A percentile compares a stretch with the other conserved stretches of the same genome.
Conservation (phyloP, 352 stramenopile species). For the Phytopythium boreale region DNA sequence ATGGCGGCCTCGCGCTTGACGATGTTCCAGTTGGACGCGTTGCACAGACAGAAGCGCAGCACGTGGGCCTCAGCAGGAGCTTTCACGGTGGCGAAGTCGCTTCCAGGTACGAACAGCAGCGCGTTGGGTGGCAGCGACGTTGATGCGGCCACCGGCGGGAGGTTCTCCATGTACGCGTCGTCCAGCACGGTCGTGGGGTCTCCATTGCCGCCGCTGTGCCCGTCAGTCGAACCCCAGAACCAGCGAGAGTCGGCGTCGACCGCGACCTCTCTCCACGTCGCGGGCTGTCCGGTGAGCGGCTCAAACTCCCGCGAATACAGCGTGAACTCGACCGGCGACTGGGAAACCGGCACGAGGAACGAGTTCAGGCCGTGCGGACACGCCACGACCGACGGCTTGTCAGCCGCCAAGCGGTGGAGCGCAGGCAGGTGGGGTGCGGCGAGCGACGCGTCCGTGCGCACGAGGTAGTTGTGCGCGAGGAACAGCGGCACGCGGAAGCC, state of each 20-base stretch:
- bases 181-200: slow-evolving; percentile 17
- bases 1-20: slow-evolving; percentile 51
- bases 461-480: slow-evolving; percentile 66
- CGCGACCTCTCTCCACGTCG: slow-evolving; percentile 20
- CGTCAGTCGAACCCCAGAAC: slow-evolving; percentile 1
- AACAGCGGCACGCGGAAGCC: slow-evolving; percentile 51
- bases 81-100: slow-evolving; percentile 21
- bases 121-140: slow-evolving; percentile 11
- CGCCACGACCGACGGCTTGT: slow-evolving; percentile 11
- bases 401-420: background rate
- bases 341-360: slow-evolving; percentile 25
- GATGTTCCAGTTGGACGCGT: slow-evolving; percentile 74
- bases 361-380: slow-evolving; percentile 71
- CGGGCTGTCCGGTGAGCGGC: slow-evolving; percentile 12
- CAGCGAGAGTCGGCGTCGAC: slow-evolving; percentile 20
- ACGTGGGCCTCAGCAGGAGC: slow-evolving; percentile 12
- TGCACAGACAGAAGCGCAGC: slow-evolving; percentile 69
- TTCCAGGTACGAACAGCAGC: slow-evolving; percentile 59
- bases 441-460: slow-evolving; percentile 43
- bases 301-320: slow-evolving; percentile 31
- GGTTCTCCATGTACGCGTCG: slow-evolving; percentile 14
- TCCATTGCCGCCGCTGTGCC: background rate
- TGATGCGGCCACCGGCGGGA: slow-evolving; percentile 14
- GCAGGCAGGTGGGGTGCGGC: slow-evolving; percentile 26
- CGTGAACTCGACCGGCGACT: slow-evolving; percentile 11